phyloP scores from a whole-genome alignment of 306 rosid genomes.

The Sicyos edulis region DNA sequence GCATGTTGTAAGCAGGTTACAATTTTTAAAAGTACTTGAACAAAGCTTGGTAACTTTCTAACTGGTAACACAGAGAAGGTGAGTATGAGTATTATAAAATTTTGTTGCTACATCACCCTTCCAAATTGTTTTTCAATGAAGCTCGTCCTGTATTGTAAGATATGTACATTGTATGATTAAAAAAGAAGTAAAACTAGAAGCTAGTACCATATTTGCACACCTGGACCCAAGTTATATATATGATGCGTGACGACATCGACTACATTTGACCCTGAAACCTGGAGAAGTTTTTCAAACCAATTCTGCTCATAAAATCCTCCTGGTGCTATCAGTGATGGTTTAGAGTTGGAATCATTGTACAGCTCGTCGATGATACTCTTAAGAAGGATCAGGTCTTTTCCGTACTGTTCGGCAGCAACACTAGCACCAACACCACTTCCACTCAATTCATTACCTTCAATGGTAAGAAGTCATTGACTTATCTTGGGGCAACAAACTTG shows the following conservation, averaged over 20 bases:
- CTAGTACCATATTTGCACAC: conserved; percentile 35
- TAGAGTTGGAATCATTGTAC: conserved; percentile 38
- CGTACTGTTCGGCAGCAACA: conserved; percentile 70
- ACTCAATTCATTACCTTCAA: conserved; percentile 81
- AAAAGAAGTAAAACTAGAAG: background rate
- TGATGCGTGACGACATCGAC: conserved; percentile 70
- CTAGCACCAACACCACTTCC: conserved; percentile 78
- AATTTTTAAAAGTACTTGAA: background rate
- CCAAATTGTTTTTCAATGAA: background rate
- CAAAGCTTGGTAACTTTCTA: conserved; percentile 5
- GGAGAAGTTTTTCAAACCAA: conserved; percentile 70
- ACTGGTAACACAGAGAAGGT: background rate
- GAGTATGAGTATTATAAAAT: background rate
- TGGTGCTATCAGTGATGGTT: conserved; percentile 75
- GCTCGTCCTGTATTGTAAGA: background rate
- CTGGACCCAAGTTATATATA: conserved; percentile 86
- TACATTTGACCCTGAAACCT: conserved; percentile 61
- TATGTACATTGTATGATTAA: background rate
- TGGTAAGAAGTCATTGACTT: background rate
- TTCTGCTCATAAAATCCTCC: conserved; percentile 77
- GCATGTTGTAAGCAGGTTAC: background rate
- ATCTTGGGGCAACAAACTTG: background rate
- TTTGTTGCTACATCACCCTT: background rate
- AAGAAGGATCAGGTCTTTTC: conserved; percentile 70
- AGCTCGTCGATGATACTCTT: conserved; percentile 38